Percentiles rank a stretch among this genome's conserved stretches.
These are phyloP conservation scores for Candida caryicola DNA, from an alignment of 805 yeast species.

Conservation along the genomic window DNA sequence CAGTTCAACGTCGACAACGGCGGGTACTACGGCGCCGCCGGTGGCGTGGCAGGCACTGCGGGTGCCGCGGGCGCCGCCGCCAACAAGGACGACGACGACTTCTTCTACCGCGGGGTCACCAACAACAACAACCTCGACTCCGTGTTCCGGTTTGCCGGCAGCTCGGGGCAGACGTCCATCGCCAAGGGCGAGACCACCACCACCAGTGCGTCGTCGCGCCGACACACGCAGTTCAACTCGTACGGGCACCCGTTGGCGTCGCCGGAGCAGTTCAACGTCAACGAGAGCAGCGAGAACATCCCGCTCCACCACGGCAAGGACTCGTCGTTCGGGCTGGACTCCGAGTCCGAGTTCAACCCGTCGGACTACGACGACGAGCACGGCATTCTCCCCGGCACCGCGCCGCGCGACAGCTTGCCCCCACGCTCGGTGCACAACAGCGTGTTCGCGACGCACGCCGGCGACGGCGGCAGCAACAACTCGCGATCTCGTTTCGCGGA, in stretches of 20 bases:
- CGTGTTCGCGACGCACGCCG: constrained; percentile 3
- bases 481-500: constrained; percentile 23
- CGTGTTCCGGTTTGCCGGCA: constrained; percentile 24
- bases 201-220: constrained; percentile 12
- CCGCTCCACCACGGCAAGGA: neutral
- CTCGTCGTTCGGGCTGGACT: constrained; percentile 1
- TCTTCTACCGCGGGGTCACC: constrained; percentile 43
- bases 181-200: constrained; percentile 7
- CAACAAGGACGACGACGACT: constrained; percentile 26
- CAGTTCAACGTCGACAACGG: constrained; percentile 17
- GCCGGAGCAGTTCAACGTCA: constrained; percentile 20
- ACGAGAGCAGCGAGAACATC: constrained; percentile 13
- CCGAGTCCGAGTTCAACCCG: constrained; percentile 16
- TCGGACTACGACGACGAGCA: constrained; percentile 18
- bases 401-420: constrained; percentile 2
- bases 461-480: constrained; percentile 18
- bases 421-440: neutral
- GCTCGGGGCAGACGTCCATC: constrained; percentile 7
- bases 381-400: constrained; percentile 6
- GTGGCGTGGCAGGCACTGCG: constrained; percentile 12
- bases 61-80: constrained; percentile 4
- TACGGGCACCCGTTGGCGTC: constrained; percentile 21
- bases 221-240: constrained; percentile 29
- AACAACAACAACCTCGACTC: constrained; percentile 42
- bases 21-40: constrained; percentile 15